Base-by-base conservation (phyloP, 2,329 filamentous ascomycete genomes). In the Beauveria sp. region DNA sequence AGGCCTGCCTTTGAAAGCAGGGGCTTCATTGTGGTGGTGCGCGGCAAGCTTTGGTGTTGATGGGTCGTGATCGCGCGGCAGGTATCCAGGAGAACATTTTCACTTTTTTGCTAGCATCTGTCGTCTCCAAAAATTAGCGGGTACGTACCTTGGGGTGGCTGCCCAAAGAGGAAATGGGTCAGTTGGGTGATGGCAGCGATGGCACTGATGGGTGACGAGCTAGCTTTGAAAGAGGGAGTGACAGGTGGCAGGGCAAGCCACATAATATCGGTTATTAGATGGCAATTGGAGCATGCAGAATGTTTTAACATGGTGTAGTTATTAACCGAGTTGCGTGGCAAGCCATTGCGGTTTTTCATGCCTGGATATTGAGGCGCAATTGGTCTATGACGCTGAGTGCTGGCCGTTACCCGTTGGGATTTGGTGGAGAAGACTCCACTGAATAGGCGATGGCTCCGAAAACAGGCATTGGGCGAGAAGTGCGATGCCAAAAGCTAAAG, bases 11-110 rank as follows among this genome's bases (percentile, higher is more conserved):
- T 51, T 8, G 48, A 20, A 7, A 62, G 45, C 20, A 49, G 40
- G 38, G 46, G 46, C 48, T 62, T 56, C 60, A 62, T 62, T 2
- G 24, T 53, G 42, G 26, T n/a, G 54, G 54, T 28, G 48, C 43
- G 53, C 12, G 22, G 26, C 40, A 34, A 52, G 53, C 48, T 48
- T 28, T 46, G 38, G 40, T 49, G 48, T 48, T 50, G 46, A 40
- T 45, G 38, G 31, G 8, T 45, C n/a, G 14, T 6, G 24, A n/a
- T 38, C 16, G 24, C 26, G 48, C 26, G 26, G 45, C 52, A n/a
- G 31, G 48, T 22, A 52, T 53, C 16, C 28, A 57, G 60, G 60
- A 57, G 53, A 58, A 58, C 46, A 43, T 56, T 57, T 57, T 52
- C 18, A 62, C 50, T 61, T 56, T 52, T 42, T 38, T n/a, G 42